These are phyloP conservation scores for Porogramme epimiltina DNA, from an alignment of 1,284 basidiomycete genomes.

Conservation along the genomic window DNA sequence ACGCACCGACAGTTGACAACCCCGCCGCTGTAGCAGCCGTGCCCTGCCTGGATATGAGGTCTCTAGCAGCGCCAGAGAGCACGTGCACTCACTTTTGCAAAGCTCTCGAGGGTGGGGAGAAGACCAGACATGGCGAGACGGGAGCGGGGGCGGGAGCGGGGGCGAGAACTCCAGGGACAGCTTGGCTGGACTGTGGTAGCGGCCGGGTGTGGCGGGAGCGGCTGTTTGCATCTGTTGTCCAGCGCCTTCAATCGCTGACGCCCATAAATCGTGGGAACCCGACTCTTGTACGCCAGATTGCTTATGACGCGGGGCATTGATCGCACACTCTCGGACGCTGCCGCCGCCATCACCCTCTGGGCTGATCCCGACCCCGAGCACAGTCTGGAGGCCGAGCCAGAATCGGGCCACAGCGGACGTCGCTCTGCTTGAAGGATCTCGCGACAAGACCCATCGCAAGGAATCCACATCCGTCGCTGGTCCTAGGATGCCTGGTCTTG, in stretches of 20 bases:
- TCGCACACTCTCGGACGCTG: too few species aligned
- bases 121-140: slow-evolving; percentile 28
- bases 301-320: too few species aligned
- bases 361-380: too few species aligned
- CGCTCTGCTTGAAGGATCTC: too few species aligned
- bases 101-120: slow-evolving; percentile 58
- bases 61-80: background rate
- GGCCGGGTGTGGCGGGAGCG: background rate
- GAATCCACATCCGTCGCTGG: too few species aligned
- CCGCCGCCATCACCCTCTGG: too few species aligned
- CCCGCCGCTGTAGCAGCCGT: slow-evolving; percentile 68
- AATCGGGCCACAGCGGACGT: too few species aligned
- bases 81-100: slow-evolving; percentile 59
- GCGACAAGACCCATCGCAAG: too few species aligned
- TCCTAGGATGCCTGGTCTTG: too few species aligned
- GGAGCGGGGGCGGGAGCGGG: background rate
- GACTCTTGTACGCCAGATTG: background rate
- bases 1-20: slow-evolving; percentile 64
- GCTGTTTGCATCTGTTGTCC: slow-evolving; percentile 18
- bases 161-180: background rate
- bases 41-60: slow-evolving; percentile 46
- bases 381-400: too few species aligned
- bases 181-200: background rate
- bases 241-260: slow-evolving; percentile 1
- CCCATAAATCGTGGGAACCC: slow-evolving; percentile 8